These are phyloP conservation scores for Theobroma grandiflorum DNA, from an alignment of 441 rosid genomes.

Conservation along the genomic window DNA sequence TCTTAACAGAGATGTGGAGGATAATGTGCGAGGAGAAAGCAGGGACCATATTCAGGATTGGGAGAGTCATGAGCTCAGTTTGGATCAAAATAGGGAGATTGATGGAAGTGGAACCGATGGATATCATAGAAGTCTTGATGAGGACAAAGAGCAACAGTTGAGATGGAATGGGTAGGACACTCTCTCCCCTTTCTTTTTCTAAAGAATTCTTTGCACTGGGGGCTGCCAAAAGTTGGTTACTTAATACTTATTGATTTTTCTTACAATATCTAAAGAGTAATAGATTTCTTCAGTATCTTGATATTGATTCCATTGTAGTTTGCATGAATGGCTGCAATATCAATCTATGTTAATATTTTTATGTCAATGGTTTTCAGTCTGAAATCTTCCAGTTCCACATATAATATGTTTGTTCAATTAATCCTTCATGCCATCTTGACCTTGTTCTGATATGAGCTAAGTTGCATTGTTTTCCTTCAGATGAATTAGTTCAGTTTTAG, in stretches of 20 bases:
- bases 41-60: conserved; percentile 36
- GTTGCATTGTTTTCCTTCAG: neutral
- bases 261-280: conserved; percentile 18
- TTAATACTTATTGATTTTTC: neutral
- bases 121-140: conserved; percentile 37
- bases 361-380: neutral
- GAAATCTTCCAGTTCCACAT: neutral
- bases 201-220: neutral
- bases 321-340: conserved; percentile 7
- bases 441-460: neutral
- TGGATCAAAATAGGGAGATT: conserved; percentile 48
- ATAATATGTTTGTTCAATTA: neutral
- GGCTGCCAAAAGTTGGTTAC: neutral
- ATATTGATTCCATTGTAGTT: conserved; percentile 17
- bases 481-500: neutral
- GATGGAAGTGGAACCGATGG: conserved; percentile 43
- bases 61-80: conserved; percentile 43
- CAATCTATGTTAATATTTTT: neutral
- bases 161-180: conserved; percentile 57
- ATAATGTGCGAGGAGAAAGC: conserved; percentile 45
- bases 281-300: conserved; percentile 12
- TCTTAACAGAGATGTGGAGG: conserved; percentile 48
- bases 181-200: neutral
- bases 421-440: neutral
- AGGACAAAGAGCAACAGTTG: conserved; percentile 44